Conservation (phyloP, 106 monocot genomes). For the Vanilla planifolia region DNA sequence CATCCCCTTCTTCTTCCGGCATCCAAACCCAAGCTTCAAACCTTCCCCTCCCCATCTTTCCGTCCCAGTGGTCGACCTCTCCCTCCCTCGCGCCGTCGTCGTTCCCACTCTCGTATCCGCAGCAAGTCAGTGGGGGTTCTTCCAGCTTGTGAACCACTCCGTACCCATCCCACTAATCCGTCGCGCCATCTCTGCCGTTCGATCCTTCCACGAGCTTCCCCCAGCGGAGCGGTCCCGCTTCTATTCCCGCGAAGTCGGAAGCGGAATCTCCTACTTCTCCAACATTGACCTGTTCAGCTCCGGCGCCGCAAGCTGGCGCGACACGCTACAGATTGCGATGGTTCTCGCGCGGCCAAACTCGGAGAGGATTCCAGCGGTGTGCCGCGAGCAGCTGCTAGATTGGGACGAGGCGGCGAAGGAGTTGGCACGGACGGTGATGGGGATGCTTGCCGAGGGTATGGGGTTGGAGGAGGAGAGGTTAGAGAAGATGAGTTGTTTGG, state of each 20-base stretch:
- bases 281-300: constrained; percentile 37
- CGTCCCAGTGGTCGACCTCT: constrained; percentile 47
- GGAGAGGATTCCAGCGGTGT: constrained; percentile 24
- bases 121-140: constrained; percentile 35
- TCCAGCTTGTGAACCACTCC: constrained; percentile 39
- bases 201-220: constrained; percentile 39
- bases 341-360: constrained; percentile 15
- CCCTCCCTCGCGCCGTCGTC: constrained; percentile 26
- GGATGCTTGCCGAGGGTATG: constrained; percentile 58
- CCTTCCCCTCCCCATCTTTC: constrained; percentile 9
- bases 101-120: constrained; percentile 19
- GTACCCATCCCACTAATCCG: constrained; percentile 12
- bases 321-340: constrained; percentile 21
- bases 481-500: constrained; percentile 26
- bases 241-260: constrained; percentile 18
- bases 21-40: constrained; percentile 10
- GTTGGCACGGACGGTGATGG: constrained; percentile 30
- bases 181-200: constrained; percentile 24
- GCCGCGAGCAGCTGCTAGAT: constrained; percentile 28
- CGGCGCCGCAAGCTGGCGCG: constrained; percentile 39
- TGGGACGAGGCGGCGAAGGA: constrained; percentile 36
- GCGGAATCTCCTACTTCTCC: constrained; percentile 33
- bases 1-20: constrained; percentile 37
- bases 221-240: constrained; percentile 14
- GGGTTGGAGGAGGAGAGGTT: constrained; percentile 24